These are phyloP conservation scores for Amesomyces nigricolor DNA, from an alignment of 2,329 filamentous ascomycete genomes.

Conservation along the genomic window DNA sequence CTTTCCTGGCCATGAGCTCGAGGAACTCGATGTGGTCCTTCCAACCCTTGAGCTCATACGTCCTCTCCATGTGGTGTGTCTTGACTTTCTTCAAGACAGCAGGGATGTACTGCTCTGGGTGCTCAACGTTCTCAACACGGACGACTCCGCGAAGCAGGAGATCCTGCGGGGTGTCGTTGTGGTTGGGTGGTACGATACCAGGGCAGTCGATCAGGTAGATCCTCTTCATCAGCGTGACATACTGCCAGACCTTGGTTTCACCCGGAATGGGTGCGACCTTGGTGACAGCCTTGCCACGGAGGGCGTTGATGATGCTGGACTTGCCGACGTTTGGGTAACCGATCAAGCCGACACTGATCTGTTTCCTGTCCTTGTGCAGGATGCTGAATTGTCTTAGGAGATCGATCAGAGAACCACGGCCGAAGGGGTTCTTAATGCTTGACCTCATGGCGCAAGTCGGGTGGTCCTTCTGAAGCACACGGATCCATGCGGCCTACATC, in stretches of 20 bases:
- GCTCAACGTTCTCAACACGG: slow-evolving; percentile 90
- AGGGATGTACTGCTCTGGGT: slow-evolving; percentile 92
- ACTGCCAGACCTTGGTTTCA: slow-evolving; percentile 96
- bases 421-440: slow-evolving; percentile 91
- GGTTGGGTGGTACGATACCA: slow-evolving; percentile 87
- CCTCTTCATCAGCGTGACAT: slow-evolving; percentile 84
- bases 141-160: slow-evolving; percentile 88
- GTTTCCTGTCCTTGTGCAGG: slow-evolving; percentile 84
- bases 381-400: slow-evolving; percentile 89
- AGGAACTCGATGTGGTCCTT: slow-evolving; percentile 74
- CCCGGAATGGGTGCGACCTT: slow-evolving; percentile 87
- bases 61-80: slow-evolving; percentile 81
- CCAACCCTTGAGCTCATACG: slow-evolving; percentile 82
- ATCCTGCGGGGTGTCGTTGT: slow-evolving; percentile 76
- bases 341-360: slow-evolving; percentile 87
- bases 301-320: slow-evolving; percentile 93
- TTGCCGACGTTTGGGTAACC: slow-evolving; percentile 83
- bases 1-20: slow-evolving; percentile 79
- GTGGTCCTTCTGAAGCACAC: slow-evolving; percentile 79
- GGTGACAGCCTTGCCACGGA: slow-evolving; percentile 91
- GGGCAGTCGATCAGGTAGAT: slow-evolving; percentile 95
- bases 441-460: slow-evolving; percentile 94
- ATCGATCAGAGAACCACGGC: slow-evolving; percentile 89
- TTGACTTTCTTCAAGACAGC: slow-evolving; percentile 77
- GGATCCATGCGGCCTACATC: slow-evolving; percentile 83